Base-by-base conservation (phyloP, 306 rosid genomes). In the Quercus berberidifolia region DNA sequence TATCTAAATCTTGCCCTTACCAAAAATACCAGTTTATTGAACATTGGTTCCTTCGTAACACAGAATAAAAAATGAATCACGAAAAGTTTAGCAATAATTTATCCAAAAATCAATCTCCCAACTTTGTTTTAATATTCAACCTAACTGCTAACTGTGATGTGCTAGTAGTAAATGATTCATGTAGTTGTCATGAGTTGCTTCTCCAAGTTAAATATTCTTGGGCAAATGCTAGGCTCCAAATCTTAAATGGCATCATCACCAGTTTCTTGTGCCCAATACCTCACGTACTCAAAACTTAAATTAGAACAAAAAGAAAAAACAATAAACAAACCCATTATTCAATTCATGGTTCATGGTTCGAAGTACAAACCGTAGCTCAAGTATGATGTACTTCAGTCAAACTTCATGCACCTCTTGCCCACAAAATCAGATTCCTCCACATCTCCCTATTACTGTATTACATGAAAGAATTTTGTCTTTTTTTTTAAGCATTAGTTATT, bases 361-460 rank as follows among this genome's bases (percentile, higher is more conserved):
- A 38, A 71, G 76, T 69, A 76, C 58, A 84, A 81, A 79, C 76
- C 62, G 19, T 49, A 58, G 74, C 72, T 25, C 23, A 74, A 74
- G 79, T 54, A 60, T n/a, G 33, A 59, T 77, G 65, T 76, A 74
- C 71, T 51, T 75, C 76, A 72, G 89, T 88, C 93, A 88, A 89
- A 86, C 81, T 71, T 73, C 56, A 54, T 9, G 20, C 72, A 55
- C 64, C 76, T 87, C 75, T 74, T 23, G n/a, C 69, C 35, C 83
- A 19, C 75, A 70, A 83, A 75, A 38, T 38, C 78, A 83, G 85
- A 87, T 87, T 86, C 90, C 76, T 68, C 79, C 78, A 71, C 83
- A 59, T 76, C 85, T 74, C 78, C 77, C 76, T 35, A 35, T 38
- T 38, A 38, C 46, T 0, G 46, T 38, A 38, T 79, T 35, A 23